Evolutionary conservation across 2,329 filamentous ascomycete species (phyloP), one percentile per base, ranked within the genome.

Genomic region (Aspergillus cejpii): DNA sequence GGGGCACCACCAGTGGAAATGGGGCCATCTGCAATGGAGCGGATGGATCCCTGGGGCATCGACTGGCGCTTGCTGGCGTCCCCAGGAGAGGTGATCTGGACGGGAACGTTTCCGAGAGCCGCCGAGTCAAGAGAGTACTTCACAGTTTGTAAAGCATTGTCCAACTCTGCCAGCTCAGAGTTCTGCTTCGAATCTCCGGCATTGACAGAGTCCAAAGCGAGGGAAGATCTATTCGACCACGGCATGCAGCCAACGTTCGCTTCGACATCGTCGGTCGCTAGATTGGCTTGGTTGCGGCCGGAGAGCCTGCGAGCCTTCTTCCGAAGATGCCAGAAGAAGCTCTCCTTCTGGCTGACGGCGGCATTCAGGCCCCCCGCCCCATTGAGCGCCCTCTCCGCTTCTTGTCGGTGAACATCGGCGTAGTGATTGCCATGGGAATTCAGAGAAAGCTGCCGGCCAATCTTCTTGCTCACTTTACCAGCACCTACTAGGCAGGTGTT

Each of bases 311-410:
- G 81, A 21, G 94, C 92, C 41, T 91, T 84, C 69, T 98, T 98
- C 45, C 92, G 81, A 6, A 98, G 77, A 64, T 98, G 92, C 0
- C 92, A 97, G 70, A 98, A 98, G 74, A 98, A 98, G 67, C 92
- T 88, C 66, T 98, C 92, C 62, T 94, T 94, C 36, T 89, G 86
- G 14, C 79, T 86, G 57, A 78, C 83, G 0, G 84, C 87, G 5
- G 88, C 92, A 12, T 79, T 81, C 19, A 90, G 73, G 17, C 83
- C 85, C 26, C 77, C 79, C 58, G 84, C 83, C 42, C 90, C 92
- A 62, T 89, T 96, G 37, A 97, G 76, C 28, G 89, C 88, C 51
- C 87, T 79, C 67, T 97, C 91, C 11, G 91, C 88, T 67, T 97
- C 88, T 69, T 91, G 87, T 44, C 91, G 80, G 64, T 95, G 89